Base-by-base conservation (phyloP, 2,329 filamentous ascomycete species). In the Claviceps purpurea region DNA sequence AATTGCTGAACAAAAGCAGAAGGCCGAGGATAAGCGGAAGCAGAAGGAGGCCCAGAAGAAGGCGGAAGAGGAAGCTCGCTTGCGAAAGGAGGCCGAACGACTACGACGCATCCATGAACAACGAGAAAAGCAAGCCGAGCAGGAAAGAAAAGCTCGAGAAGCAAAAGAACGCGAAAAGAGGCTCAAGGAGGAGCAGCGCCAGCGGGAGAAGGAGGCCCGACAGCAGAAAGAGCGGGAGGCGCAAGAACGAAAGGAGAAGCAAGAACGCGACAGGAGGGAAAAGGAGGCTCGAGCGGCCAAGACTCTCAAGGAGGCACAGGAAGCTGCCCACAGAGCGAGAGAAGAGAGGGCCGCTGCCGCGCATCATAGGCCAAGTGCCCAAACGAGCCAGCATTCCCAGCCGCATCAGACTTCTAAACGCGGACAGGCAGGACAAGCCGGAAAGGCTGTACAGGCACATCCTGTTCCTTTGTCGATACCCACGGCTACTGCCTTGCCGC, bases 21-120 rank as follows among this genome's bases (percentile, higher is more conserved):
- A 84, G 69, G 84, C 84, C 44, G 93, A 98, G 63, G 91, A 97
- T 70, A 91, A 90, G 67, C 82, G 88, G 47, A 89, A 83, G 72
- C 95, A 94, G 71, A 88, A 85, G 61, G 93, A 98, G 63, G 86
- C 87, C 3, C 88, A 94, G 67, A 89, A 84, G 66, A 94, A 87
- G 67, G 86, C 87, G 30, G 88, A 89, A 57, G 93, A 97, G 62
- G 91, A 96, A 61, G 90, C 95, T 60, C 84, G 84, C 50, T 73
- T 84, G 53, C 80, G 83, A 52, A 95, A 89, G 66, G 91, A 97
- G 64, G 84, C 85, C 4, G 91, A 97, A 61, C 87, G 85, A 62
- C 79, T 84, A 64, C 84, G 83, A 56, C 82, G 87, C 48, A 73
- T 85, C 52, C 84, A 89, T 62, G 89, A 96, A 63, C 89, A 94